Conservation (phyloP, 2,329 filamentous ascomycete genomes). For the Colletotrichum tabaci region DNA sequence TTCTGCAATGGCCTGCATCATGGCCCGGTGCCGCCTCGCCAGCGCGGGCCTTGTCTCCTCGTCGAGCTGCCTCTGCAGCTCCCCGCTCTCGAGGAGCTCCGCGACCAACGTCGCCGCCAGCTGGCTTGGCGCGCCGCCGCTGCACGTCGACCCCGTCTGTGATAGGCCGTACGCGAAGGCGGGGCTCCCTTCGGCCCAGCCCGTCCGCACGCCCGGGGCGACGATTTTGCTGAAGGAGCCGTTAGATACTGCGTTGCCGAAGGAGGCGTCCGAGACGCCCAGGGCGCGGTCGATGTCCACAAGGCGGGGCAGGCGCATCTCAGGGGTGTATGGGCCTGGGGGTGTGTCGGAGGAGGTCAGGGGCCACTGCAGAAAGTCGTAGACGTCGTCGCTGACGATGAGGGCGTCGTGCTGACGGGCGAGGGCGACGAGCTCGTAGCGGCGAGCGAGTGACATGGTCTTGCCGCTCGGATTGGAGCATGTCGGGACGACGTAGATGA, state of each 20-base stretch:
- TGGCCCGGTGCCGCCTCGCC: conserved; percentile 60
- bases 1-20: conserved; percentile 72
- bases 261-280: conserved; percentile 68
- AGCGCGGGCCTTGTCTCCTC: conserved; percentile 61
- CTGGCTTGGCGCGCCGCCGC: conserved; percentile 72
- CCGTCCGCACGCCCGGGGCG: conserved; percentile 85
- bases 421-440: conserved; percentile 79
- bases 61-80: conserved; percentile 61
- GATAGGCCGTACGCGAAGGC: conserved; percentile 66
- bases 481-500: conserved; percentile 91
- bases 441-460: conserved; percentile 80
- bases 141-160: conserved; percentile 67
- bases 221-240: conserved; percentile 92
- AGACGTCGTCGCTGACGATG: conserved; percentile 92
- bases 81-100: conserved; percentile 61
- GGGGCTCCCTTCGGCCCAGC: conserved; percentile 85
- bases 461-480: conserved; percentile 91
- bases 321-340: conserved; percentile 50
- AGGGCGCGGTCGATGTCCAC: conserved; percentile 83
- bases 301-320: conserved; percentile 77
- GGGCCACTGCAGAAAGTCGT: conserved; percentile 91
- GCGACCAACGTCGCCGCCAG: conserved; percentile 67
- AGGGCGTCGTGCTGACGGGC: conserved; percentile 86
- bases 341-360: conserved; percentile 43
- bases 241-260: conserved; percentile 88